These are phyloP conservation scores for Kuraishia hungarica DNA, from an alignment of 805 yeast species.

Conservation along the genomic window DNA sequence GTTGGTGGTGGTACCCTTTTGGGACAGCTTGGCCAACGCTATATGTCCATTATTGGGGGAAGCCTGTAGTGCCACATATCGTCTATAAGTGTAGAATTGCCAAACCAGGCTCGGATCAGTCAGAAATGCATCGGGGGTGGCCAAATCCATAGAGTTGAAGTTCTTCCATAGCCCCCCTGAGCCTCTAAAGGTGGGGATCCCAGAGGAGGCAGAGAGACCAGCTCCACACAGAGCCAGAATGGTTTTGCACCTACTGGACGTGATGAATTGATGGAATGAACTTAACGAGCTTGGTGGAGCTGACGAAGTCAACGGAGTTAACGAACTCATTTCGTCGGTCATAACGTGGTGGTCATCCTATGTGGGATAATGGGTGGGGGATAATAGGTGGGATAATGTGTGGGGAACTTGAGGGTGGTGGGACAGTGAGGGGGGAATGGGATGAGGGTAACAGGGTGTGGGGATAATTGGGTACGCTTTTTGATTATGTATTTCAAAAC, in stretches of 20 bases:
- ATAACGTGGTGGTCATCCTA: too few species aligned
- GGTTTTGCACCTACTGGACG: slow-evolving; percentile 28
- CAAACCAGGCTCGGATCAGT: slow-evolving; percentile 81
- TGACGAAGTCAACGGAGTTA: too few species aligned
- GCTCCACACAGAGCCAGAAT: slow-evolving; percentile 72
- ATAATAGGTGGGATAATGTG: too few species aligned
- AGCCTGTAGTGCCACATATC: slow-evolving; percentile 57
- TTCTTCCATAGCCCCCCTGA: slow-evolving; percentile 71
- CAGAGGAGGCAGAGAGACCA: slow-evolving; percentile 73
- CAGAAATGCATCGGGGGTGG: slow-evolving; percentile 87
- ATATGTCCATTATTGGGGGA: slow-evolving; percentile 68
- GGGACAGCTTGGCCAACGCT: slow-evolving; percentile 58
- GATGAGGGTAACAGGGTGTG: too few species aligned
- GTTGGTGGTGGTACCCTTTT: slow-evolving; percentile 19
- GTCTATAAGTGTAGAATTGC: slow-evolving; percentile 74
- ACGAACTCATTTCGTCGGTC: too few species aligned
- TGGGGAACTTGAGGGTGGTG: too few species aligned
- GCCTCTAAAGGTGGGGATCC: slow-evolving; percentile 68
- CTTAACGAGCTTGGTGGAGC: too few species aligned
- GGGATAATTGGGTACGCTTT: too few species aligned
- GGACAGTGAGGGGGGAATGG: too few species aligned
- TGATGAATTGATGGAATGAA: slow-evolving; percentile 36
- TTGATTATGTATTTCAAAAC: too few species aligned
- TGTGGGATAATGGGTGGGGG: too few species aligned
- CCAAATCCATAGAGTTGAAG: slow-evolving; percentile 72